phyloP scores from a whole-genome alignment of 2,329 filamentous ascomycete species.

The Exutisphaerella laricina region DNA sequence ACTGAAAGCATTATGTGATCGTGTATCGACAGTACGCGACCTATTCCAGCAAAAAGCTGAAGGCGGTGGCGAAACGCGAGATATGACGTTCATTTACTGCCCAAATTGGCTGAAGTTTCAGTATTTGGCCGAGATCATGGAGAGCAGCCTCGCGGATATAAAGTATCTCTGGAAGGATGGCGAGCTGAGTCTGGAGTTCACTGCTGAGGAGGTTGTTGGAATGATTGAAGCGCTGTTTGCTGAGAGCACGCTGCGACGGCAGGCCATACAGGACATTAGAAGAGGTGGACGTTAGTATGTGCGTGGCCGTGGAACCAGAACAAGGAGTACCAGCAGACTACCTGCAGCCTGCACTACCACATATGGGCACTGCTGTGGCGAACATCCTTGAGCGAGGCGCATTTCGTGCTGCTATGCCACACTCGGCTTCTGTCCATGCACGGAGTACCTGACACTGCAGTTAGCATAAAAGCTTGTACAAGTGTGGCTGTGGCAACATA shows the following conservation, averaged over 20 bases:
- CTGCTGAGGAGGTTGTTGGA: constrained; percentile 56
- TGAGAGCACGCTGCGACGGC: constrained; percentile 54
- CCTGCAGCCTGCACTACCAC: too few relatives aligned
- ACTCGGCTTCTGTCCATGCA: constrained; percentile 8
- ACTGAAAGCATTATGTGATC: constrained; percentile 53
- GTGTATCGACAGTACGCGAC: constrained; percentile 51
- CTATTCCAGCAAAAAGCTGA: constrained; percentile 49
- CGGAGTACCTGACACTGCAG: constrained; percentile 2
- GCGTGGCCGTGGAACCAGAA: too few relatives aligned
- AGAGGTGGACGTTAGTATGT: constrained; percentile 19
- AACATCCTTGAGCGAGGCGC: too few relatives aligned
- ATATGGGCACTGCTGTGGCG: too few relatives aligned
- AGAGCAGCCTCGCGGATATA: constrained; percentile 59
- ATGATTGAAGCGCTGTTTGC: constrained; percentile 60
- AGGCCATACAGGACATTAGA: constrained; percentile 54
- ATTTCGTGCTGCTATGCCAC: too few relatives aligned
- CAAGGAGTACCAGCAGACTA: too few relatives aligned
- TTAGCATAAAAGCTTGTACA: background rate
- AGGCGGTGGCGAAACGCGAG: constrained; percentile 33
- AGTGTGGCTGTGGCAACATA: background rate
- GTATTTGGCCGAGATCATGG: constrained; percentile 58
- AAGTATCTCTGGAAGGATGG: constrained; percentile 60
- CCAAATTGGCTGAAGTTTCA: constrained; percentile 61
- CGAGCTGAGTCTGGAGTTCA: constrained; percentile 59
- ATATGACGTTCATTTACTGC: constrained; percentile 57